Percentiles rank a stretch among this genome's conserved stretches.
These are phyloP conservation scores for Rhodotorula mucilaginosa DNA, from an alignment of 1,284 basidiomycete genomes.

Conservation along the genomic window DNA sequence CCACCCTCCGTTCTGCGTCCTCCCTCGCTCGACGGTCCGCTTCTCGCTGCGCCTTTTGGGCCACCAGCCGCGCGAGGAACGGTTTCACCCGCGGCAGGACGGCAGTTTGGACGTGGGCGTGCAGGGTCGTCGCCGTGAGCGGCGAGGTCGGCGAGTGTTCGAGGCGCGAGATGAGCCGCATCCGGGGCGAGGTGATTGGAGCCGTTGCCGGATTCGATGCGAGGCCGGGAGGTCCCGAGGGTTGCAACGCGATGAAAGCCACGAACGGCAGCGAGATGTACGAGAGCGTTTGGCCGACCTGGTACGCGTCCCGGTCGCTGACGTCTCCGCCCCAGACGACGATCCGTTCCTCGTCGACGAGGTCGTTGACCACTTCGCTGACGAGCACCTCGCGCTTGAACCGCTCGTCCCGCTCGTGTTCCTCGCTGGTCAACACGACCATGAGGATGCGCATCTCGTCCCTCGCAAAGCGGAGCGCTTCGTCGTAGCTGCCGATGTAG, in stretches of 20 bases:
- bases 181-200: slow-evolving; percentile 54
- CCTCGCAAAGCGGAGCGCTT: slow-evolving; percentile 68
- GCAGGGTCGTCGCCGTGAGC: slow-evolving; percentile 60
- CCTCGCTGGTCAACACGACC: slow-evolving; percentile 79
- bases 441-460: slow-evolving; percentile 71
- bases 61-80: slow-evolving; percentile 64
- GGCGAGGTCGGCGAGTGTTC: slow-evolving; percentile 62
- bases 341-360: slow-evolving; percentile 66
- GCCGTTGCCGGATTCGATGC: slow-evolving; percentile 49
- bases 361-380: slow-evolving; percentile 64
- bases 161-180: slow-evolving; percentile 79
- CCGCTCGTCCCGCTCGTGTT: slow-evolving; percentile 81
- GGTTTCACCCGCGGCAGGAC: slow-evolving; percentile 75
- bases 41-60: slow-evolving; percentile 56
- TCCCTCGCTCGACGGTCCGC: slow-evolving; percentile 68
- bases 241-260: slow-evolving; percentile 83
- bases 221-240: slow-evolving; percentile 46
- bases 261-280: slow-evolving; percentile 69
- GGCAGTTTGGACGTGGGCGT: slow-evolving; percentile 63
- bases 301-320: slow-evolving; percentile 74
- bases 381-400: slow-evolving; percentile 82
- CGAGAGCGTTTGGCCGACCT: slow-evolving; percentile 45
- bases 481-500: slow-evolving; percentile 75
- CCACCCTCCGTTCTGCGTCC: slow-evolving; percentile 79
- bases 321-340: slow-evolving; percentile 84